Evolutionary conservation across 179 eudicot species (phyloP), one percentile per base, ranked within the genome.

Genomic region (Beta corolliflora): DNA sequence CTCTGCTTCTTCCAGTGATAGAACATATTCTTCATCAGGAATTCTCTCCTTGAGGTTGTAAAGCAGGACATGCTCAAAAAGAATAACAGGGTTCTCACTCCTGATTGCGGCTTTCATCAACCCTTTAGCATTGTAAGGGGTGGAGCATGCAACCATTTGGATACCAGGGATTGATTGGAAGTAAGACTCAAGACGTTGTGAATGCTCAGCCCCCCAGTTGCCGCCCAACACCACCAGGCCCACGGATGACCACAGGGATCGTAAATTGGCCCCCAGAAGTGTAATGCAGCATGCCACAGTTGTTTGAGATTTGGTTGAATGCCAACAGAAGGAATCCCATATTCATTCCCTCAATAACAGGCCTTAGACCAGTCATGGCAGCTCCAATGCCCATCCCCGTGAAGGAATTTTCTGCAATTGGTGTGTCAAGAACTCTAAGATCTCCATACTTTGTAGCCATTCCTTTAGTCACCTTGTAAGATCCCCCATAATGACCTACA

Each of bases 261-360:
- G 85, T 95, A 89, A 95, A 95, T 73, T 95, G 99, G 48, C 99
- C 99, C 9, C 99, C 98, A 18, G 99, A 95, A 36, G 99, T 93
- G 89, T 95, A 95, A 85, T 95, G 99, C 16, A 93, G 92, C 98
- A 95, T 95, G 23, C 98, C 98, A 71, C 98, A 95, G 78, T 95
- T 93, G 89, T 95, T 92, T 54, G 98, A 95, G 79, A 93, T 95
- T 85, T 95, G 99, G 87, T 95, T 95, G 83, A 93, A 95, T 73
- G 98, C 98, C n/a, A 95, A 82, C n/a, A 93, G 90, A 79, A 95
- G 97, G 79, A 95, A 95, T 9, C 95, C 99, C 99, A 95, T 95
- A 78, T 95, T 93, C 99, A 95, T 95, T 84, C 99, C 99, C 60
- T 95, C 98, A 15, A 94, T 77, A 0, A 95, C 82, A n/a, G 99